These are phyloP conservation scores for Drosera capensis DNA, from an alignment of 148 eudicot species.

Conservation along the genomic window DNA sequence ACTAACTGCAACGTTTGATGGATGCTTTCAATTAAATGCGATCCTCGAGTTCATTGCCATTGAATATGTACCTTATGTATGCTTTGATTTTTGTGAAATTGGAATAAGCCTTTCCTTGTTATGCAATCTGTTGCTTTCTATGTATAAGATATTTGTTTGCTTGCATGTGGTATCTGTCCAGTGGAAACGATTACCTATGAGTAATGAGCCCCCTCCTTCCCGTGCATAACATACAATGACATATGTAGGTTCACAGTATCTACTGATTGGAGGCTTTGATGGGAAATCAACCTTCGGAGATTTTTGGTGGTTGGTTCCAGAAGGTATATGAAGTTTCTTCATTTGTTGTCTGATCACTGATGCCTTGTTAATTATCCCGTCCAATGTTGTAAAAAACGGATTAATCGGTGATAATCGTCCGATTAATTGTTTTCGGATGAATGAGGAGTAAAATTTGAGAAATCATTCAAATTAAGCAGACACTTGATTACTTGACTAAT, in stretches of 20 bases:
- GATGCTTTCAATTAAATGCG: too few relatives aligned
- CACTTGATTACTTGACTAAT: too few relatives aligned
- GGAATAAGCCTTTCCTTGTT: not conserved
- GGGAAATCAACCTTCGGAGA: conserved; percentile 93
- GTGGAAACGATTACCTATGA: conserved; percentile 72
- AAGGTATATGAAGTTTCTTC: conserved; percentile 34
- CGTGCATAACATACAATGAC: conserved; percentile 91
- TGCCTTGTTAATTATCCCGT: not conserved
- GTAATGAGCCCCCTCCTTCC: conserved; percentile 65
- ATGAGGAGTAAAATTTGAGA: too few relatives aligned
- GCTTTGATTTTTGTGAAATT: too few relatives aligned
- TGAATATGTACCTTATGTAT: too few relatives aligned
- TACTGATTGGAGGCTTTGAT: conserved; percentile 94
- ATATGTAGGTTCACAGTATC: conserved; percentile 52
- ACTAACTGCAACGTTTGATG: too few relatives aligned
- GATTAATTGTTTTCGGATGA: too few relatives aligned
- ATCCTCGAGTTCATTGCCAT: too few relatives aligned
- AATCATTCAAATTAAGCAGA: too few relatives aligned
- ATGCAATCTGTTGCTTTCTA: not conserved
- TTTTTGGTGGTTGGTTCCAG: conserved; percentile 98
- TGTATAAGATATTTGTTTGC: conserved; percentile 5
- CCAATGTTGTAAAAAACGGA: not conserved
- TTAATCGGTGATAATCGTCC: too few relatives aligned
- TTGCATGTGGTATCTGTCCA: conserved; percentile 57
- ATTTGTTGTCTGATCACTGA: not conserved